Conservation (phyloP, 345 rosid species). For the Capsella bursapastoris region DNA sequence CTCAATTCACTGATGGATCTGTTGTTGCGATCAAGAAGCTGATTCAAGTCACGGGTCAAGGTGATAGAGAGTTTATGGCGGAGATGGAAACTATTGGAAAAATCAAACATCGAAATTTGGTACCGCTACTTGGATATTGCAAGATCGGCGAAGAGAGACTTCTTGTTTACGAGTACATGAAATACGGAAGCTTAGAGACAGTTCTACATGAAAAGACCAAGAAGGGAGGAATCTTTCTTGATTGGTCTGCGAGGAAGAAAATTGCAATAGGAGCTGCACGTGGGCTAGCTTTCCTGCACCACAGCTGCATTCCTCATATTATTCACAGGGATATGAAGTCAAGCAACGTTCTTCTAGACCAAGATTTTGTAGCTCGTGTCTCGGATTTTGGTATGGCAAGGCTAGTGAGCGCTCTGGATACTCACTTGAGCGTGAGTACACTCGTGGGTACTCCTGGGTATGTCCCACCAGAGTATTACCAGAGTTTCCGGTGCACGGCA, state of each 20-base stretch:
- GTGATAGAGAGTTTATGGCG: constrained; percentile 90
- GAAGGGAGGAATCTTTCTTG: constrained; percentile 65
- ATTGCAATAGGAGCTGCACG: constrained; percentile 90
- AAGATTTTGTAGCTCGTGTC: constrained; percentile 79
- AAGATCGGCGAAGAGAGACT: constrained; percentile 90
- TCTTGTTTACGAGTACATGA: constrained; percentile 94
- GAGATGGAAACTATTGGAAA: constrained; percentile 99
- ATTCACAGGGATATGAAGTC: too few species aligned
- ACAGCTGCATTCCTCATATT: constrained; percentile 81
- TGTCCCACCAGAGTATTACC: constrained; percentile 98
- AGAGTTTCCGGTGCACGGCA: constrained; percentile 81
- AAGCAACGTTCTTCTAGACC: constrained; percentile 91
- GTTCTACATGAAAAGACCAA: constrained; percentile 63
- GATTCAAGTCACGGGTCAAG: constrained; percentile 91
- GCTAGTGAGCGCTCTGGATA: constrained; percentile 82
- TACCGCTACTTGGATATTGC: constrained; percentile 90
- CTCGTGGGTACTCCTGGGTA: constrained; percentile 95
- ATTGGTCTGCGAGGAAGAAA: constrained; percentile 81
- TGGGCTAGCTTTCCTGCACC: constrained; percentile 94
- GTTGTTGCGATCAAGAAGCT: constrained; percentile 93
- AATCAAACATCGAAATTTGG: constrained; percentile 89
- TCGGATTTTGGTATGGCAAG: constrained; percentile 99
- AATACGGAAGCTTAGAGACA: constrained; percentile 87
- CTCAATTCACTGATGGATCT: constrained; percentile 76
- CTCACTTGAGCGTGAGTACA: constrained; percentile 94